Evolutionary conservation across 129 eudicot species (phyloP), one percentile per base, ranked within the genome.

Genomic region (Ambrosia artemisiifolia): DNA sequence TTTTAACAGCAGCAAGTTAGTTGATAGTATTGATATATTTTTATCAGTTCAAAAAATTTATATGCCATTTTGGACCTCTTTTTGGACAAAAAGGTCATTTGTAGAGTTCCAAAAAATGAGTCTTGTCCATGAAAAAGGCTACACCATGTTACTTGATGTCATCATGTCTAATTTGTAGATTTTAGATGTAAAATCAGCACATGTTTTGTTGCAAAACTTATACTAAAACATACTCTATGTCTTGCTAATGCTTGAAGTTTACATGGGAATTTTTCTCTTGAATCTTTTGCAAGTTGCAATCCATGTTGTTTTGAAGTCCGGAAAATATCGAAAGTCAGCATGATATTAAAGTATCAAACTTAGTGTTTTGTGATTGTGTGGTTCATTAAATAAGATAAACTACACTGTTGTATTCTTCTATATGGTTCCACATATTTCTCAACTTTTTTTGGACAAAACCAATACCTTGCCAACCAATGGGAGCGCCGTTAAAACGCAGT

Each of bases 71-170:
- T 74, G 40, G 78, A 36, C 55, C 24, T 35, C 5, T 11, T 63
- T 64, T 74, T 24, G 44, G 71, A 63, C 54, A 49, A 72, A 5
- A 44, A 44, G 53, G 17, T 40, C 18, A 24, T 64, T 10, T 53
- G 34, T 51, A 40, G 65, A 40, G 46, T 19, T 71, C 5, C 42
- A 38, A 8, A 49, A 49, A 19, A 30, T 32, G 56, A 53, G 16
- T 16, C 10, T 2, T 47, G 19, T 62, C 7, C n/a, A 74, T 49
- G 64, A 63, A 63, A 48, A 49, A 47, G 32, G 70, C 47, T 63
- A 63, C 62, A 63, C 62, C 40, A 38, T 36, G 71, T 28, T 53
- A 16, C 47, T 65, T 65, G 64, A 65, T 53, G 42, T 51, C 16
- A 13, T 49, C 19, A 19, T 62, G 63, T 11, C 4, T 36, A 53